These are phyloP conservation scores for Heterobasidion annosum DNA, from an alignment of 1,284 basidiomycete genomes.

Conservation along the genomic window DNA sequence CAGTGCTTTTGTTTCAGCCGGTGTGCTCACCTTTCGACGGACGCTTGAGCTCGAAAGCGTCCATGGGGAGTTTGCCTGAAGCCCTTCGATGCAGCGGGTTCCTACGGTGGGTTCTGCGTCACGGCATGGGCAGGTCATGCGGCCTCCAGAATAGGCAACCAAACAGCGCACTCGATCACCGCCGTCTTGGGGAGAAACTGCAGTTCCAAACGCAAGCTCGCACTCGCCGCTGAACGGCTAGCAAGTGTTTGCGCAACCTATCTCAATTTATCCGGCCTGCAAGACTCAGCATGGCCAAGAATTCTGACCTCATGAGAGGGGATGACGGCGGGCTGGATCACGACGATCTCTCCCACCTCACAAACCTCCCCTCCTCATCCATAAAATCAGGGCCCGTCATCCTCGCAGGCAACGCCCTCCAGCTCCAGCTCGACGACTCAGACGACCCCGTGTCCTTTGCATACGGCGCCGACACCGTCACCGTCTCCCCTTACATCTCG, in stretches of 20 bases:
- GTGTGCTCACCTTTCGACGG: too few species aligned
- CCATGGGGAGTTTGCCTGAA: too few species aligned
- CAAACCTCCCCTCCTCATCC: background rate
- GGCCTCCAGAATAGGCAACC: too few species aligned
- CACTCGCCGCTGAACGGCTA: background rate
- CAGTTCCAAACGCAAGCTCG: background rate
- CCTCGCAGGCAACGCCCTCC: conserved; percentile 22
- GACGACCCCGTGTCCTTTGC: conserved; percentile 17
- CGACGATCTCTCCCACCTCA: background rate
- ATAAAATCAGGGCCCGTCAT: conserved; percentile 4
- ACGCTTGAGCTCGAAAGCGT: too few species aligned
- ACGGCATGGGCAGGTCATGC: too few species aligned
- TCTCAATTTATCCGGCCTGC: background rate
- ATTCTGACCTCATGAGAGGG: background rate
- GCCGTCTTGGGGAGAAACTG: too few species aligned
- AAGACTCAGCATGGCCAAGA: background rate
- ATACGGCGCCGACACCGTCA: conserved; percentile 10
- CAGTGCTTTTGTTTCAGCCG: too few species aligned
- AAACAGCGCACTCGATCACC: too few species aligned
- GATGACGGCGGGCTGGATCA: background rate
- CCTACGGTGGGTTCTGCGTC: too few species aligned
- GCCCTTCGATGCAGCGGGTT: too few species aligned
- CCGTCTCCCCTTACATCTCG: background rate
- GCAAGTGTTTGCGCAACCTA: background rate
- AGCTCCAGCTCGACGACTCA: conserved; percentile 25